Evolutionary conservation across 83 land plant genomes (phyloP).

Genomic region (Picea abies): DNA sequence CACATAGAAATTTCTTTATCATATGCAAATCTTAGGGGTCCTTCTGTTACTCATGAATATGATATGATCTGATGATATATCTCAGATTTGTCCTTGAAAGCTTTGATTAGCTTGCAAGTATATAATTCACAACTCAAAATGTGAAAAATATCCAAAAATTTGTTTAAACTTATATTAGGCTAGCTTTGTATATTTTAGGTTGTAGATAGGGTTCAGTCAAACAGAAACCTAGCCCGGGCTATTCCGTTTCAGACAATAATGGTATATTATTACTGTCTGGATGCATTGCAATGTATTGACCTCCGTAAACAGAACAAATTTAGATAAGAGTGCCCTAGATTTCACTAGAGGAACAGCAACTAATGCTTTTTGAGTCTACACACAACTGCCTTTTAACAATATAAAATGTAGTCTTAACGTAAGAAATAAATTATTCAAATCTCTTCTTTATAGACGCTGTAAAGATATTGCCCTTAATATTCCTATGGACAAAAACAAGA

Average conservation of each 20-base stretch:
- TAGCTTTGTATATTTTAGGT: neutral
- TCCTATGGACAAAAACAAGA: neutral
- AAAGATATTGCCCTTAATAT: neutral
- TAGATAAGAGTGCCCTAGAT: neutral
- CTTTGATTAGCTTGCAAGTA: slow-evolving; percentile 11
- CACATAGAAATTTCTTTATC: neutral
- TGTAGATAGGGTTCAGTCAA: neutral
- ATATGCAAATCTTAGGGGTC: neutral
- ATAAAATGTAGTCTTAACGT: neutral
- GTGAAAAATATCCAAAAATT: neutral
- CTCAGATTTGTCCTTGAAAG: neutral
- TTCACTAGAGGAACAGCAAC: neutral
- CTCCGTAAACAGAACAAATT: neutral
- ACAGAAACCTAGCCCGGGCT: neutral
- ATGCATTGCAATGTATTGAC: slow-evolving; percentile 1
- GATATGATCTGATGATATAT: neutral
- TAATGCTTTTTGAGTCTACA: neutral
- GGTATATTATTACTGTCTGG: neutral
- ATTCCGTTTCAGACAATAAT: neutral
- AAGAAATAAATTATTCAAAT: neutral
- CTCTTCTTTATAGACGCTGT: neutral
- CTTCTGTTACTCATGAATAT: neutral
- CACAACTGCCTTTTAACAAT: neutral
- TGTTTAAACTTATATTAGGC: neutral
- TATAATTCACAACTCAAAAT: neutral